Conservation (phyloP, 2,329 filamentous ascomycete genomes). For the Chaetomium globosum region DNA sequence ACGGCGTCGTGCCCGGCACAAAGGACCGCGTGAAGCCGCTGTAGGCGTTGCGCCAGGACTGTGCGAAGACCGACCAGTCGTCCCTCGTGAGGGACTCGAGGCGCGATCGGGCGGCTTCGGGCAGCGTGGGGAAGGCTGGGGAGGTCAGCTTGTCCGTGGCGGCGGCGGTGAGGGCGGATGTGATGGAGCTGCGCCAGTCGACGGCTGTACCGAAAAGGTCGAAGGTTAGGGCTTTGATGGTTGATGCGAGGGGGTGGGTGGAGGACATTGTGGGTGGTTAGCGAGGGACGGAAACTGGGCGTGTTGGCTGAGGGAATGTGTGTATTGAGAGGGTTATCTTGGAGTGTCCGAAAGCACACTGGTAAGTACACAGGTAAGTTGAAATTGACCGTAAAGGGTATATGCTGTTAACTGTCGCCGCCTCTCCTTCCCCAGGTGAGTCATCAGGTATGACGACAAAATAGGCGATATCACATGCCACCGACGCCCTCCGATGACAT, state of each 20-base stretch:
- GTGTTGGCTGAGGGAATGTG: background rate
- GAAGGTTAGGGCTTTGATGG: constrained; percentile 65
- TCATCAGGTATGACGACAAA: background rate
- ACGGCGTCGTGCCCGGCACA: constrained; percentile 52
- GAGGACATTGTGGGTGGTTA: background rate
- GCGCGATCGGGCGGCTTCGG: constrained; percentile 48
- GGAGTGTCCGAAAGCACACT: background rate
- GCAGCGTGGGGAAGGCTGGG: constrained; percentile 48
- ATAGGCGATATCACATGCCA: background rate
- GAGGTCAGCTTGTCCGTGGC: constrained; percentile 54
- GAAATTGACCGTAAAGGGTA: background rate
- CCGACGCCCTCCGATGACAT: background rate
- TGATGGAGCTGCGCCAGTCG: constrained; percentile 73
- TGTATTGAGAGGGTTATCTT: background rate
- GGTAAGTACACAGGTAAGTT: background rate
- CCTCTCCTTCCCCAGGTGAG: background rate
- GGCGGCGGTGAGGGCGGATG: constrained; percentile 57
- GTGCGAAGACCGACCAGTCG: constrained; percentile 67
- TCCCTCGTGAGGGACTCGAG: constrained; percentile 52
- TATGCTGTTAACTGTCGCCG: background rate
- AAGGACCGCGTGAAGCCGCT: constrained; percentile 60
- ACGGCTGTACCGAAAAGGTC: constrained; percentile 82
- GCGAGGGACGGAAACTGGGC: too few species aligned
- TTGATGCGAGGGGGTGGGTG: constrained; percentile 8
- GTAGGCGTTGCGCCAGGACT: constrained; percentile 71